Evolutionary conservation across 2,329 filamentous ascomycete genomes (phyloP), one percentile per base, ranked within the genome.

Genomic region (Pseudomassariella vexata): DNA sequence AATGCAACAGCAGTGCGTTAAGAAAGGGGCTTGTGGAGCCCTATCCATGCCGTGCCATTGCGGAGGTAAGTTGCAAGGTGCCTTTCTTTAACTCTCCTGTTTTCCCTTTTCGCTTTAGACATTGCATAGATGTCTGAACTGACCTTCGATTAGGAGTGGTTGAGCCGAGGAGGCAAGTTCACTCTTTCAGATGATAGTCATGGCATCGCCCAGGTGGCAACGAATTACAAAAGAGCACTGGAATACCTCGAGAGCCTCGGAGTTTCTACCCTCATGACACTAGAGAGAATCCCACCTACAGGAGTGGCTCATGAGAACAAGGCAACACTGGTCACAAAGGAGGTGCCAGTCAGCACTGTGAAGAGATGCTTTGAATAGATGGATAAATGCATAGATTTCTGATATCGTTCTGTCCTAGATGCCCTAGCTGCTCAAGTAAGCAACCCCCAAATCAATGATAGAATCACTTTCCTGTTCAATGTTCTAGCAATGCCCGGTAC

Each of bases 111-210:
- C n/a, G n/a, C n/a, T n/a, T n/a, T n/a, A n/a, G n/a, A n/a, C n/a
- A n/a, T n/a, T n/a, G n/a, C n/a, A n/a, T n/a, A n/a, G n/a, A n/a
- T n/a, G n/a, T n/a, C n/a, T n/a, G n/a, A n/a, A 22, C 31, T 24
- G n/a, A 33, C 37, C 29, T 38, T 5, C 39, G 37, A 25, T 9
- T 6, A 85, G 82, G 76, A 77, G 53, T 94, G 87, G 65, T 52
- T 88, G 33, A 60, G 60, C 6, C 69, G 85, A 48, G 81, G 81
- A 16, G 89, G 92, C 16, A 76, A 74, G 38, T 94, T 96, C 59
- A 94, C 87, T 32, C 71, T 98, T 47, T 95, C 86, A 6, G 92
- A 98, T 56, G 92, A 98, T 60, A 95, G 88, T 56, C 92, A 98
- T 63, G 85, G 85, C 23, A 73, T 87, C 37, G 82, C 75, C 3